phyloP scores from a whole-genome alignment of 2,329 filamentous ascomycete genomes.

The Mycosphaerella sp. region DNA sequence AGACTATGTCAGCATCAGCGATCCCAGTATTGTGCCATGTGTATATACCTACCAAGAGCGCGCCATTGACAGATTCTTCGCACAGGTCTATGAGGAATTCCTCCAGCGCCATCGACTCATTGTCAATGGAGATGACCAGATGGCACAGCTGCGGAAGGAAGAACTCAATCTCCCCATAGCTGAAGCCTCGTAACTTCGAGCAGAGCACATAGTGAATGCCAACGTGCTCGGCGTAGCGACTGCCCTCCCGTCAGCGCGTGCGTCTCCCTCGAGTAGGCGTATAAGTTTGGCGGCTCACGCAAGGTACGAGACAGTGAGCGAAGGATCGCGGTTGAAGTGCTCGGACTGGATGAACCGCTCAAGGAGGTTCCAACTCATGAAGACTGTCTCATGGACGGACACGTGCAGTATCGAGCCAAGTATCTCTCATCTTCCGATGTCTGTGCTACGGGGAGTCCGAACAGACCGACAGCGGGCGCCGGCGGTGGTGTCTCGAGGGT shows the following conservation, averaged over 20 bases:
- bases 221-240: conserved; percentile 82
- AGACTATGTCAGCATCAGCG: conserved; percentile 16
- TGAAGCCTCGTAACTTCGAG: conserved; percentile 81
- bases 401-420: conserved; percentile 1
- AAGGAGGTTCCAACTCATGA: conserved; percentile 70
- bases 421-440: conserved; percentile 11
- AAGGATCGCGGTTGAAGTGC: conserved; percentile 87
- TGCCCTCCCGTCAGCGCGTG: conserved; percentile 34
- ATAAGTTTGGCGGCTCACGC: conserved; percentile 52
- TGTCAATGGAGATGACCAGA: conserved; percentile 79
- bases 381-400: conserved; percentile 21
- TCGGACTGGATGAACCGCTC: conserved; percentile 89
- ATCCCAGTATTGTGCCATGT: neutral
- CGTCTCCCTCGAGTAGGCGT: neutral
- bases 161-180: conserved; percentile 88
- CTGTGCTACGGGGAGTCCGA: conserved; percentile 3
- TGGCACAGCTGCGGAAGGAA: conserved; percentile 81
- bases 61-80: conserved; percentile 79
- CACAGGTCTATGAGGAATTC: conserved; percentile 81
- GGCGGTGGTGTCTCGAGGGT: neutral
- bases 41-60: conserved; percentile 59
- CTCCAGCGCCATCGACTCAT: conserved; percentile 85
- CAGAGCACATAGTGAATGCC: conserved; percentile 85
- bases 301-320: conserved; percentile 80
- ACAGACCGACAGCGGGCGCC: conserved; percentile 5